These are phyloP conservation scores for Fennellomyces sp. DNA, from an alignment of 371 early-diverging fungal species.

Conservation along the genomic window DNA sequence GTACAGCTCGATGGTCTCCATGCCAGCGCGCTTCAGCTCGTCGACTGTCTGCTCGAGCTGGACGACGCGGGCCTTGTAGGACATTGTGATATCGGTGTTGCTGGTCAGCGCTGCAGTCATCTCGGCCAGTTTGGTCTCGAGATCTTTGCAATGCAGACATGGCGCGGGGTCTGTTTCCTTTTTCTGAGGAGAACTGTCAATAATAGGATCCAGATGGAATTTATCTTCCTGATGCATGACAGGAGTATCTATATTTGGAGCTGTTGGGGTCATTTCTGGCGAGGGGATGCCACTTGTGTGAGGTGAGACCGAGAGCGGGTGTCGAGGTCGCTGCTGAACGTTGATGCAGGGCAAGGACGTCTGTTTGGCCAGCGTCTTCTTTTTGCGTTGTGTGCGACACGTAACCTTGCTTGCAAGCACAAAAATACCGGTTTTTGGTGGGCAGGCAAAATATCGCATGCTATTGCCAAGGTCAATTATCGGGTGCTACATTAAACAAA, in stretches of 20 bases:
- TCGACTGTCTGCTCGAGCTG: slow-evolving; percentile 22
- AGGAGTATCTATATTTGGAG: slow-evolving; percentile 6
- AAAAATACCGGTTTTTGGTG: slow-evolving; percentile 26
- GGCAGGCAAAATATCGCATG: slow-evolving; percentile 22
- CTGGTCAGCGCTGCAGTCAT: slow-evolving; percentile 28
- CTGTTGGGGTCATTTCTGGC: slow-evolving; percentile 41
- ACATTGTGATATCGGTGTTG: slow-evolving; percentile 81
- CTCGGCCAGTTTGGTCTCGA: slow-evolving; percentile 1
- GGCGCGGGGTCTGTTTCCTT: slow-evolving; percentile 10
- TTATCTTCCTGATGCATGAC: slow-evolving; percentile 8
- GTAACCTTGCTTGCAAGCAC: slow-evolving; percentile 15
- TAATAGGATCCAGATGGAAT: background rate
- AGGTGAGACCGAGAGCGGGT: background rate
- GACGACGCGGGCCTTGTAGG: slow-evolving; percentile 22
- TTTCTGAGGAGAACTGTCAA: slow-evolving; percentile 2
- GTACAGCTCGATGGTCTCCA: slow-evolving; percentile 41
- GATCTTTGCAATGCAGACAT: slow-evolving; percentile 6
- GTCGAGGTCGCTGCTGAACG: slow-evolving; percentile 6
- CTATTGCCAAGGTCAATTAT: slow-evolving; percentile 3
- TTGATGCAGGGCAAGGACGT: slow-evolving; percentile 4
- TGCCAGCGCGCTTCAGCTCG: slow-evolving; percentile 31
- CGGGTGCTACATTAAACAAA: slow-evolving; percentile 1
- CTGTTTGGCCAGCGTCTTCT: slow-evolving; percentile 3
- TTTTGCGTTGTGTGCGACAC: slow-evolving; percentile 1
- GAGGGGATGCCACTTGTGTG: slow-evolving; percentile 29